Base-by-base conservation (phyloP, 345 rosid genomes). In the Eucalyptus camaldulensis region DNA sequence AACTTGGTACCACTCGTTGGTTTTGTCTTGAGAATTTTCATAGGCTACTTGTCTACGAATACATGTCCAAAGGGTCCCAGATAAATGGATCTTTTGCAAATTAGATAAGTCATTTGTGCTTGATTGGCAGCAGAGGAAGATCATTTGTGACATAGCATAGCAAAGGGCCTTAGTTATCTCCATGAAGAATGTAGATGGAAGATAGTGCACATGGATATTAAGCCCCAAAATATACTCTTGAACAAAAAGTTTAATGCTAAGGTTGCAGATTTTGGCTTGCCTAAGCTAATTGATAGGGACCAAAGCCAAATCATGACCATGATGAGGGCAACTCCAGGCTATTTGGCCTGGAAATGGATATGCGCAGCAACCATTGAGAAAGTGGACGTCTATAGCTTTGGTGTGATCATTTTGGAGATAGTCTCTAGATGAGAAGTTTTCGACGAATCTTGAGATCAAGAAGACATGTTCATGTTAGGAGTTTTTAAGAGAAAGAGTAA, bases 21-120 rank as follows among this genome's bases (percentile, higher is more conserved):
- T 89, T 86, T 50, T 89, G 86, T 49, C 88, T 67, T 3, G 85
- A 89, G 33, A 89, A 86, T 13, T 31, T 67, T 14, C 90, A 88
- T 4, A 86, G 83, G 81, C 88, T 91, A 37, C 91, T 93, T 22
- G 91, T 91, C 37, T 65, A n/a, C 1, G 6, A 65, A 14, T 88
- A 14, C 60, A 89, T 89, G 85, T 13, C 88, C 22, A 89, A 90
- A 31, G 91, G 93, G 15, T 91, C 91, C 49, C 69, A 9, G 11
- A 89, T 40, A 22, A 40, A 67, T 67, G 88, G 88, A 89, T 89
- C 56, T 89, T n/a, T 40, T 4, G 1, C 17, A 86, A 65, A 37
- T 49, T n/a, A 8, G 44, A 44, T 40, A 87, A 43, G 37, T 65
- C 17, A 37, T 15, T 54, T 21, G 27, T 37, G 33, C 87, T 81